Conservation (phyloP, 371 early-diverging fungal species). For the Mucor plumbeus region DNA sequence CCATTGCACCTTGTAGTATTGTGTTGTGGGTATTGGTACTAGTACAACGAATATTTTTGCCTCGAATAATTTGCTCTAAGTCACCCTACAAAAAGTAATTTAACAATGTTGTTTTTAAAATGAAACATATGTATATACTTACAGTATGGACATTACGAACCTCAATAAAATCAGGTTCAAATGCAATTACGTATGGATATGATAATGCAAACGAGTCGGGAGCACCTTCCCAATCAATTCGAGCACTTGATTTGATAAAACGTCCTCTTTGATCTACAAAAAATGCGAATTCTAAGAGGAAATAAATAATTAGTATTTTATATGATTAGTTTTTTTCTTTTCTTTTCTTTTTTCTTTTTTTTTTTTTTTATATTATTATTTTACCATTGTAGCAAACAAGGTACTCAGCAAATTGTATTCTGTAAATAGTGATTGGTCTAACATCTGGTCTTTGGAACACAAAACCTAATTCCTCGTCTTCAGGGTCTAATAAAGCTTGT, state of each 20-base stretch:
- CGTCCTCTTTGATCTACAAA: conserved; percentile 90
- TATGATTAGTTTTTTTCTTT: no score
- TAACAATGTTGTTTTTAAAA: background rate
- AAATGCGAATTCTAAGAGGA: conserved; percentile 77
- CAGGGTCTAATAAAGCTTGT: conserved; percentile 55
- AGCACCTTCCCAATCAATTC: conserved; percentile 78
- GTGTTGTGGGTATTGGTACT: conserved; percentile 55
- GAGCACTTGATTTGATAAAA: conserved; percentile 70
- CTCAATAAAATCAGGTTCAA: conserved; percentile 87
- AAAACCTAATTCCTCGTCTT: conserved; percentile 39
- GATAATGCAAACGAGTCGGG: conserved; percentile 75
- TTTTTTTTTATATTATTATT: no score
- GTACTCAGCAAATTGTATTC: conserved; percentile 75
- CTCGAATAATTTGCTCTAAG: conserved; percentile 53
- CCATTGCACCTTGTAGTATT: conserved; percentile 56
- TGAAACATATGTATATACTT: conserved; percentile 5
- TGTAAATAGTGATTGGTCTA: conserved; percentile 85
- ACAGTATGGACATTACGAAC: conserved; percentile 80
- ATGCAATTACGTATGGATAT: conserved; percentile 87
- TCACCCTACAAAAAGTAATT: background rate
- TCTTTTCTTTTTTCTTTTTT: no score
- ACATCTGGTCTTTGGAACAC: conserved; percentile 28
- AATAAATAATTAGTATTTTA: background rate
- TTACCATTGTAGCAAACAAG: conserved; percentile 86
- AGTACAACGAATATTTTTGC: conserved; percentile 65